phyloP scores from a whole-genome alignment of 176 grass and related monocot genomes.

The Musa itinerans region DNA sequence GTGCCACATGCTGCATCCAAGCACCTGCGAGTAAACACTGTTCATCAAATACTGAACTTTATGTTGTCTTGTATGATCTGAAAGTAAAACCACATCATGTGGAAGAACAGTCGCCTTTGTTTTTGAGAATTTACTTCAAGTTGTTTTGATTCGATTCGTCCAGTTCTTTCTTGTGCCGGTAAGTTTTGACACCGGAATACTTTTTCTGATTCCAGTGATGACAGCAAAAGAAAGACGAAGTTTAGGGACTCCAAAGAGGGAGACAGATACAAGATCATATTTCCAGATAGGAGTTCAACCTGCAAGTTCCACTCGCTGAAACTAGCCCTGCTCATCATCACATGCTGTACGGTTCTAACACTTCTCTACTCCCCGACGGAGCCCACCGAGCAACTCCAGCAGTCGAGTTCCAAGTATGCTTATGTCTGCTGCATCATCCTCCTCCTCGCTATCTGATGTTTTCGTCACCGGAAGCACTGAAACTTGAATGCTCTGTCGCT shows the following conservation, averaged over 20 bases:
- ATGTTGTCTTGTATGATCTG: no score
- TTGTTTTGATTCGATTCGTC: not conserved
- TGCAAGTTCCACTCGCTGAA: slow-evolving; percentile 80
- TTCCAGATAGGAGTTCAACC: slow-evolving; percentile 48
- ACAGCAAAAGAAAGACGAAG: slow-evolving; percentile 23
- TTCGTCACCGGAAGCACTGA: slow-evolving; percentile 4
- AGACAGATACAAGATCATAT: slow-evolving; percentile 59
- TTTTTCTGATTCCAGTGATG: not conserved
- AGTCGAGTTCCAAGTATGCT: slow-evolving; percentile 54
- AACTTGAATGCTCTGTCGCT: not conserved
- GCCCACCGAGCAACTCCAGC: slow-evolving; percentile 49
- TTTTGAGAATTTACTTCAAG: no score
- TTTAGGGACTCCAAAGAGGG: slow-evolving; percentile 74
- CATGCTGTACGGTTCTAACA: slow-evolving; percentile 68
- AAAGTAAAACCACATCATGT: no score
- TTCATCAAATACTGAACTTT: no score
- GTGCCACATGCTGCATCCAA: no score
- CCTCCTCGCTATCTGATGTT: not conserved
- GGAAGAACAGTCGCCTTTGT: no score
- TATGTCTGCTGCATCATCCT: not conserved
- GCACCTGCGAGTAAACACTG: no score
- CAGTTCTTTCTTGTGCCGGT: not conserved
- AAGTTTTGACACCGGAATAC: not conserved
- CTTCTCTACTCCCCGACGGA: slow-evolving; percentile 65
- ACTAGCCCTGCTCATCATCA: slow-evolving; percentile 66